Base-by-base conservation (phyloP, 2,329 filamentous ascomycete species). In the Paraphaeosphaeria minitans region DNA sequence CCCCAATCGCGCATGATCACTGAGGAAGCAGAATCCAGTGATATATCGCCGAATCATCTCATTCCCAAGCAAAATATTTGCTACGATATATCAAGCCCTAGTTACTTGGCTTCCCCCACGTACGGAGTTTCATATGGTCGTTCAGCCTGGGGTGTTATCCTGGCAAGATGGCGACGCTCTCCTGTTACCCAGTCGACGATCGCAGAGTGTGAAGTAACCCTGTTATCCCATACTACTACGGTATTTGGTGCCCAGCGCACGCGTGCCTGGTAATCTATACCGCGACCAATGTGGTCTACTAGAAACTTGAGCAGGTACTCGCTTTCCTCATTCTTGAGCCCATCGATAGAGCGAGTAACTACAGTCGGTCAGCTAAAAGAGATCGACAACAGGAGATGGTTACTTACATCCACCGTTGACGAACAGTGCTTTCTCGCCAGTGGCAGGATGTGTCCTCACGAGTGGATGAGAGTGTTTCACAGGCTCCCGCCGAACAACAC, bases 151-250 rank as follows among this genome's bases (percentile, higher is more conserved):
- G 51, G 51, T 2, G 51, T 53, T 24, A 53, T 53, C 24, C 51
- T 53, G 7, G 51, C 51, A 21, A 53, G 42, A 53, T 53, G 51
- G 6, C 51, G 21, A 8, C 51, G 51, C 24, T 53, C 51, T 19
- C 51, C 51, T 35, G 51, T 53, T 24, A 46, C 42, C 51, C 51
- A 53, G 13, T 53, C 51, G 10, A 53, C 37, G n/a, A 53, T 53
- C 7, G 51, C 51, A 2, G 51, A 53, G 31, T 53, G 51, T 13
- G 51, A 53, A 21, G 51, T 53, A 2, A 53, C 39, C 27, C 90
- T 82, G 79, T 93, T 93, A 74, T 93, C 91, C 90, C 90, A 93
- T 1, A 93, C 86, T 4, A 93, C 89, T 1, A 93, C 90, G 0
- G 89, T 92, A 24, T 85, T 84, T 56, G 85, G 82, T 67, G 87